Conservation (phyloP, 202 grass and related monocot species). For the Brachypodium distachyon region DNA sequence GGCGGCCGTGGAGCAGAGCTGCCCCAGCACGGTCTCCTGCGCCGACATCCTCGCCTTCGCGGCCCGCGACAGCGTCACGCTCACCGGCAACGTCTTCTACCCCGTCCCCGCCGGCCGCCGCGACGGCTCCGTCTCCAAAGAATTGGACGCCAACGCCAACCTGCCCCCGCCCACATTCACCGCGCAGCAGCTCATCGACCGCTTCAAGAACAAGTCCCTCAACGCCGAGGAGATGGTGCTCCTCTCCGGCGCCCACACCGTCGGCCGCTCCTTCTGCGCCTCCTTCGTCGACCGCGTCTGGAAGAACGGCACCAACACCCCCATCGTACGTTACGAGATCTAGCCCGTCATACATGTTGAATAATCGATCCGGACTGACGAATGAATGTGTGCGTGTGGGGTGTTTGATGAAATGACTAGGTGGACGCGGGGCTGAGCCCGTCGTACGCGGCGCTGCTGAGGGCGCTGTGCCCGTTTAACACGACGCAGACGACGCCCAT, state of each 20-base stretch:
- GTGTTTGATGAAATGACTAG: too few relatives aligned
- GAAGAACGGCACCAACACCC: neutral
- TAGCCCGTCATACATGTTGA: too few relatives aligned
- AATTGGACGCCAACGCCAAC: neutral
- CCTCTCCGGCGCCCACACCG: constrained; percentile 68
- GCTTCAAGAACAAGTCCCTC: constrained; percentile 34
- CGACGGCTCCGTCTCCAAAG: constrained; percentile 34
- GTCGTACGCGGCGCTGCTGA: constrained; percentile 47
- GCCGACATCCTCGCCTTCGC: constrained; percentile 74
- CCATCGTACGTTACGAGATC: neutral
- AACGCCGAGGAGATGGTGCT: constrained; percentile 68
- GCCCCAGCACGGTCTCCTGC: constrained; percentile 67
- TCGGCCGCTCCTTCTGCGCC: constrained; percentile 58
- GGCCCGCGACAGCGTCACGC: constrained; percentile 48
- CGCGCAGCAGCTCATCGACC: constrained; percentile 12
- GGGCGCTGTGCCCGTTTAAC: constrained; percentile 52
- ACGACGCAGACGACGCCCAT: constrained; percentile 35
- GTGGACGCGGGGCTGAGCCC: constrained; percentile 52
- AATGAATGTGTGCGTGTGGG: too few relatives aligned
- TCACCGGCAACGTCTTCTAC: constrained; percentile 46
- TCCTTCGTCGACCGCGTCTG: constrained; percentile 44
- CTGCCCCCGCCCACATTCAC: constrained; percentile 32
- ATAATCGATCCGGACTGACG: too few relatives aligned
- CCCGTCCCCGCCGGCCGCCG: constrained; percentile 53
- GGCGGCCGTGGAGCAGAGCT: constrained; percentile 48